These are phyloP conservation scores for Eucalyptus erythrocorys DNA, from an alignment of 345 rosid genomes.

Conservation along the genomic window DNA sequence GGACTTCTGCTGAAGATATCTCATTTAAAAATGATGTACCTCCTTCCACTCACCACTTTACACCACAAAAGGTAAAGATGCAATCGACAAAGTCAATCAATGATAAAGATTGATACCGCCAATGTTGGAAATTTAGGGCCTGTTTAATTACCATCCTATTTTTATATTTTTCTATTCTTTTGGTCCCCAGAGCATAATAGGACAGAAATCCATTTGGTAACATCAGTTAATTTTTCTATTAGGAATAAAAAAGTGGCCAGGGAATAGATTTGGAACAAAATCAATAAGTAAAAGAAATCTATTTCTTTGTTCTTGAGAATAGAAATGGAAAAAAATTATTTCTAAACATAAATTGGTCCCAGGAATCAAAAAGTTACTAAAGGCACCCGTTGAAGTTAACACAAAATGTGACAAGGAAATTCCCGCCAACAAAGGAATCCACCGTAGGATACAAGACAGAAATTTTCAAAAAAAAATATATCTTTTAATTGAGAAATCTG, in stretches of 20 bases:
- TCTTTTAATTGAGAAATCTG: not conserved
- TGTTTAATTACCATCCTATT: not conserved
- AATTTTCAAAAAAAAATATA: not conserved
- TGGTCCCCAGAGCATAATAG: not conserved
- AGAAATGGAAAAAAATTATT: no score
- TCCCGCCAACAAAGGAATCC: not conserved
- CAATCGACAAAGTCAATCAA: not conserved
- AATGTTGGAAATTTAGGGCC: not conserved
- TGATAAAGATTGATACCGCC: not conserved
- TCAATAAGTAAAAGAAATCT: no score
- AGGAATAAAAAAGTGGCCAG: not conserved
- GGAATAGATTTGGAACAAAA: not conserved
- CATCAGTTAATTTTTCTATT: not conserved
- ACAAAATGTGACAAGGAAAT: not conserved
- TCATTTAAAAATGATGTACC: not conserved
- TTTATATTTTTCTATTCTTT: not conserved
- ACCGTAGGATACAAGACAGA: not conserved
- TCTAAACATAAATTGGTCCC: not conserved
- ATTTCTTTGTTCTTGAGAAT: no score
- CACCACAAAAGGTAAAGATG: not conserved
- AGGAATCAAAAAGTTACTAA: not conserved
- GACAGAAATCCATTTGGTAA: not conserved
- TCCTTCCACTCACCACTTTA: not conserved
- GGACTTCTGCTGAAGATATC: no score
- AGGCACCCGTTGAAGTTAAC: not conserved